Evolutionary conservation across 805 yeast genomes (phyloP), one percentile per base, ranked within the genome.

Genomic region (Pichia gijzeniarum): DNA sequence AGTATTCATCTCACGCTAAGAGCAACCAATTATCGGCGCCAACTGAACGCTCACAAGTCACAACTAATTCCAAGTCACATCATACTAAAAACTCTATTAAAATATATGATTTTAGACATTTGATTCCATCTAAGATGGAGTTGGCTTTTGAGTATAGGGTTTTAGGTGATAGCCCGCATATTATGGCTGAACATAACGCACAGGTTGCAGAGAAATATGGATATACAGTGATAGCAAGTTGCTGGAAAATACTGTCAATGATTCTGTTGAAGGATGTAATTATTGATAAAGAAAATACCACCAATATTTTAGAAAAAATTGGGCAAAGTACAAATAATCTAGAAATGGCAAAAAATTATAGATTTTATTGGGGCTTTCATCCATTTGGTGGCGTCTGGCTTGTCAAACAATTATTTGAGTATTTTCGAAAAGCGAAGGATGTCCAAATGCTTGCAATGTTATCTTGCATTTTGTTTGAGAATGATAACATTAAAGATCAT

Each of bases 381-480:
- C 90, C 89, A 0, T 76, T 82, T 59, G 95, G 95, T 1, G 72
- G 79, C 34, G 53, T 71, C 12, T 77, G 87, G 85, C 65, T 87
- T 19, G 70, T 87, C 0, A 71, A 71, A 21, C 76, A 78, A 48
- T 67, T 88, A 34, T 69, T 90, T 56, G 57, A 61, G 1, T 81
- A 82, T 54, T 88, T 81, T 58, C 93, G 82, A 54, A 64, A 56
- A 30, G 57, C 70, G 35, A 79, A 81, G 1, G 83, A 91, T 56
- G 64, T 87, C 22, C 97, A 91, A 61, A 87, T 91, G 95, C 67
- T 90, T 20, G 96, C 95, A 1, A 85, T 86, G 88, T 63, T 89
- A 52, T 77, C 91, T 3, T 86, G 95, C 63, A 71, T 87, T 4
- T 63, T 85, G 46, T 71, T 68, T 55, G 85, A 71, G 55, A 73